A percentile compares a stretch with the other conserved stretches of the same genome.
Conservation (phyloP, 2,329 filamentous ascomycete genomes). For the Colletotrichum filicis region DNA sequence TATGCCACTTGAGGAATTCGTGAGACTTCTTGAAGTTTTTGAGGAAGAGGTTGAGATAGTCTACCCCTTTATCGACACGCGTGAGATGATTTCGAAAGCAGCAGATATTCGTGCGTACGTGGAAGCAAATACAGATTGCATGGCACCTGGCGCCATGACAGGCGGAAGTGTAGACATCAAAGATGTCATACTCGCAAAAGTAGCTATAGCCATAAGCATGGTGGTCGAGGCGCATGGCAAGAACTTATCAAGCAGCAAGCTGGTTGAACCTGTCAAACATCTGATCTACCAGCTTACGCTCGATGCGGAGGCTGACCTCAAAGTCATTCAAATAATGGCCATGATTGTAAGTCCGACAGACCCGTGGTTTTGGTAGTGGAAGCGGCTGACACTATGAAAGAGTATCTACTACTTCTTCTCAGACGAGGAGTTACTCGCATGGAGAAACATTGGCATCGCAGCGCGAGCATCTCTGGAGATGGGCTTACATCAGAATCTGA, state of each 20-base stretch:
- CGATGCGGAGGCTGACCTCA: constrained; percentile 44
- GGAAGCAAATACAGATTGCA: constrained; percentile 10
- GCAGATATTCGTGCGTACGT: constrained; percentile 42
- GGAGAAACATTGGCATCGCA: constrained; percentile 59
- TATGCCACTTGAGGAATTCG: constrained; percentile 38
- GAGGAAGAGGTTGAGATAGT: constrained; percentile 52
- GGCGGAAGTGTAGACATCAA: constrained; percentile 30
- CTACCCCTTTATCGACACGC: constrained; percentile 47
- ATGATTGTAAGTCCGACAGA: constrained; percentile 40
- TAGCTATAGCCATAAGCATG: constrained; percentile 47
- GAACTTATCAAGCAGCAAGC: constrained; percentile 40
- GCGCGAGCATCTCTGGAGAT: constrained; percentile 58
- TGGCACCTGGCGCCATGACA: too few species aligned
- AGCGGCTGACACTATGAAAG: constrained; percentile 34
- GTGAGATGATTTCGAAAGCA: constrained; percentile 40
- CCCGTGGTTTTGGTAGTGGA: fast-evolving
- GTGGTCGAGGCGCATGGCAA: constrained; percentile 46
- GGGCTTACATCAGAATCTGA: constrained; percentile 58
- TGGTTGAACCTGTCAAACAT: constrained; percentile 44
- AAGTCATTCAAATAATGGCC: constrained; percentile 45
- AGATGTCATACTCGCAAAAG: constrained; percentile 45
- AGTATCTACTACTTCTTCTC: constrained; percentile 56
- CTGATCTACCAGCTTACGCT: constrained; percentile 20
- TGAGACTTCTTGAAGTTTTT: constrained; percentile 47
- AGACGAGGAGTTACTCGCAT: constrained; percentile 60